phyloP scores from a whole-genome alignment of 2,329 filamentous ascomycete genomes.

The Paramyrothecium sp. region DNA sequence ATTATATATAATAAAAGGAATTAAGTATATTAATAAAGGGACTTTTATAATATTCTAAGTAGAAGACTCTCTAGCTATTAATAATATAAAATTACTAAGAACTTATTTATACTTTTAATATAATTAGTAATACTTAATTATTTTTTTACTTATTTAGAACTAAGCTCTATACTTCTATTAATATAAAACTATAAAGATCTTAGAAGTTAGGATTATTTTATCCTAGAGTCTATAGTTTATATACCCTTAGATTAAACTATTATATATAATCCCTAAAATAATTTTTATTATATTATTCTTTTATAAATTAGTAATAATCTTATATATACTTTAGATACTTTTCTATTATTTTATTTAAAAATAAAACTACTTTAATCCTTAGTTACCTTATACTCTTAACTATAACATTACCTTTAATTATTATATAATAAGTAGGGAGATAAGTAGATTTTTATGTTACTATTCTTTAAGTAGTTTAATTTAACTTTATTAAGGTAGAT shows the following conservation, averaged over 20 bases:
- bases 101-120: not conserved
- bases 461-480: not conserved
- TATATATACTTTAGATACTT: too few species aligned
- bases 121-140: not conserved
- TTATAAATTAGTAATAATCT: too few species aligned
- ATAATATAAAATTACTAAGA: not conserved
- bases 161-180: not conserved
- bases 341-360: too few species aligned
- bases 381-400: not conserved
- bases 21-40: not conserved
- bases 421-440: not conserved
- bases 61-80: too few species aligned
- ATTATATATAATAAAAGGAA: not conserved
- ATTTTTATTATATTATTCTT: not conserved
- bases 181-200: not conserved
- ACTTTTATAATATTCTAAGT: not conserved
- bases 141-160: not conserved
- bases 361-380: not conserved
- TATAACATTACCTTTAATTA: not conserved
- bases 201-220: not conserved
- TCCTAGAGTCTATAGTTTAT: not conserved
- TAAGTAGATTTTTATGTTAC: not conserved
- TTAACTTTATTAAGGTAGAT: not conserved
- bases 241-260: not conserved
- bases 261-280: conserved; percentile 1